These are phyloP conservation scores for Pseudogymnoascus sp. DNA, from an alignment of 2,329 filamentous ascomycete species.

Conservation along the genomic window DNA sequence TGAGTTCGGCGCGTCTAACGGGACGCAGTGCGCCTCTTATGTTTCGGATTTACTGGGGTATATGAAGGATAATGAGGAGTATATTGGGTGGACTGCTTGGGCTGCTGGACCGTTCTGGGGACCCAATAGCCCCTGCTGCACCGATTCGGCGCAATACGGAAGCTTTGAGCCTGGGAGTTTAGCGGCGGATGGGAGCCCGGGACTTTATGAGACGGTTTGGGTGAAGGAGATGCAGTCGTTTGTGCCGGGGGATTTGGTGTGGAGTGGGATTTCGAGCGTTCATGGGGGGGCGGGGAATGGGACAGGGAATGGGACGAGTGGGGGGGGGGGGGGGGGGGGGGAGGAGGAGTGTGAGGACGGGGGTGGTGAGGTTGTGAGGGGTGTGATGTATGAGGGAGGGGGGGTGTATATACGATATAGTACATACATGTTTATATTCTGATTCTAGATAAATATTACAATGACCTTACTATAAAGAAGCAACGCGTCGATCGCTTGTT, in stretches of 20 bases:
- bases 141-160: constrained; percentile 34
- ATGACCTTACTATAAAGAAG: too few species aligned
- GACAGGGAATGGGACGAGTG: neutral
- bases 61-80: constrained; percentile 39
- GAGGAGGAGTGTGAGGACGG: neutral
- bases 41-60: constrained; percentile 37
- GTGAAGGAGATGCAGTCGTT: constrained; percentile 36
- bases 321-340: too few species aligned
- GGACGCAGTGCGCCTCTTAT: constrained; percentile 35
- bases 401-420: neutral
- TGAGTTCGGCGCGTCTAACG: constrained; percentile 41
- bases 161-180: constrained; percentile 40
- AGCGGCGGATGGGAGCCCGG: constrained; percentile 35
- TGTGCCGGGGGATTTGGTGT: constrained; percentile 34
- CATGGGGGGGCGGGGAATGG: constrained; percentile 15
- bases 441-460: neutral
- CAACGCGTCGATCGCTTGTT: too few species aligned
- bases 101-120: constrained; percentile 44
- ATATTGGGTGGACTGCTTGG: constrained; percentile 46
- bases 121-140: constrained; percentile 34
- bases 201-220: constrained; percentile 41
- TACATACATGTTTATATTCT: neutral
- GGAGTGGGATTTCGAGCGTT: constrained; percentile 25
- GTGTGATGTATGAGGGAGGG: neutral
- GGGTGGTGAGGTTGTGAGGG: neutral